phyloP scores from a whole-genome alignment of 768 basidiomycete genomes.

The Psilocybe sp. region DNA sequence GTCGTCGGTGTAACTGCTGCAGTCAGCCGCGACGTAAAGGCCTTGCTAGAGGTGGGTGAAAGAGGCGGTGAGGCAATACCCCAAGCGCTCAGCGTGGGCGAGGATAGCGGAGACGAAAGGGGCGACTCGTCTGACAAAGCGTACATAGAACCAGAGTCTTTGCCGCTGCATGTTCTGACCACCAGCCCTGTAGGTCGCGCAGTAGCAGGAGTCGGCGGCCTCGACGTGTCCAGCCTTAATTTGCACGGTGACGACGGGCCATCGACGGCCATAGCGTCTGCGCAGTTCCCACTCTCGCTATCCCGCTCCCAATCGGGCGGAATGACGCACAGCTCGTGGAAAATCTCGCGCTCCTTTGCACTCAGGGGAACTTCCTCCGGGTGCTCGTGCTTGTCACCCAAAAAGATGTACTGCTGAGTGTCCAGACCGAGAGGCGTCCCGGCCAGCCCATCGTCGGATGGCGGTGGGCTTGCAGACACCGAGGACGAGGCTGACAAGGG shows the following conservation, averaged over 20 bases:
- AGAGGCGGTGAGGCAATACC: not conserved
- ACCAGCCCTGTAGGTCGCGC: not conserved
- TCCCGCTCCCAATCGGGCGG: constrained; percentile 52
- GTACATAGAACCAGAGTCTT: not conserved
- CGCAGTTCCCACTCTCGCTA: constrained; percentile 2
- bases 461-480: not conserved
- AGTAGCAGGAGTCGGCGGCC: constrained; percentile 1
- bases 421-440: constrained; percentile 1
- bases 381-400: constrained; percentile 12
- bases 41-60: not conserved
- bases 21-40: not conserved
- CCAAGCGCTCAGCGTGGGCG: constrained; percentile 1
- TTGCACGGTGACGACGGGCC: not conserved
- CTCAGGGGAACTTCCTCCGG: constrained; percentile 50
- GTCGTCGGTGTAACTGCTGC: not conserved
- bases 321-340: constrained; percentile 58
- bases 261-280: constrained; percentile 7
- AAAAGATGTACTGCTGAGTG: too few relatives aligned
- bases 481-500: not conserved
- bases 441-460: constrained; percentile 9
- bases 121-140: constrained; percentile 1
- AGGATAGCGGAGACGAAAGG: constrained; percentile 8
- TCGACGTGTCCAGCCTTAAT: not conserved
- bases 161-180: not conserved
- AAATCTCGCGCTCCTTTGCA: constrained; percentile 69